These are phyloP conservation scores for Fraxinus xanthoxyloides DNA, from an alignment of 305 asterid species.

Conservation along the genomic window DNA sequence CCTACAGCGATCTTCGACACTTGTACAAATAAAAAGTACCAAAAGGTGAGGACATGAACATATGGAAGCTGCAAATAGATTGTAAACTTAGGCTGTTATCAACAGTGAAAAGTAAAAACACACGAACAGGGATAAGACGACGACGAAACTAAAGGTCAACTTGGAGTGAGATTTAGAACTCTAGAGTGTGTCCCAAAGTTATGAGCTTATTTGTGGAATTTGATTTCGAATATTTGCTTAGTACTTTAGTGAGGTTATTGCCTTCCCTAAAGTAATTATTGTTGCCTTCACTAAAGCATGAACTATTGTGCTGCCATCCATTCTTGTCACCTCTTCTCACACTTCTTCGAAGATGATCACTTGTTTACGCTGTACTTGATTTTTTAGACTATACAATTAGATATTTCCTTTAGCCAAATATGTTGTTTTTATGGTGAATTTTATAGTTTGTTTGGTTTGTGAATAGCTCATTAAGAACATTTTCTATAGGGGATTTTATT, in stretches of 20 bases:
- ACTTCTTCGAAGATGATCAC: neutral
- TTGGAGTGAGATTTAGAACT: neutral
- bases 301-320: neutral
- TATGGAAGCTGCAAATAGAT: neutral
- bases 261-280: neutral
- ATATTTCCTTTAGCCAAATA: neutral
- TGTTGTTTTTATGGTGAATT: neutral
- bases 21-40: neutral
- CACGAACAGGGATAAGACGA: neutral
- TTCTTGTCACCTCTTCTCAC: neutral
- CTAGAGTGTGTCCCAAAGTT: neutral
- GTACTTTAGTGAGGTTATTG: neutral
- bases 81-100: neutral
- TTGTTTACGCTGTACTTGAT: neutral
- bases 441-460: neutral
- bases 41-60: neutral
- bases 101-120: neutral
- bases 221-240: neutral
- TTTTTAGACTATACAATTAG: neutral
- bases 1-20: neutral
- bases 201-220: neutral
- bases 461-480: neutral
- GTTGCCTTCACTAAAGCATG: neutral
- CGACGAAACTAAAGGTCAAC: neutral
- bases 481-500: neutral